phyloP scores from a whole-genome alignment of 352 stramenopile genomes.

The Phytophthora cryptogea region DNA sequence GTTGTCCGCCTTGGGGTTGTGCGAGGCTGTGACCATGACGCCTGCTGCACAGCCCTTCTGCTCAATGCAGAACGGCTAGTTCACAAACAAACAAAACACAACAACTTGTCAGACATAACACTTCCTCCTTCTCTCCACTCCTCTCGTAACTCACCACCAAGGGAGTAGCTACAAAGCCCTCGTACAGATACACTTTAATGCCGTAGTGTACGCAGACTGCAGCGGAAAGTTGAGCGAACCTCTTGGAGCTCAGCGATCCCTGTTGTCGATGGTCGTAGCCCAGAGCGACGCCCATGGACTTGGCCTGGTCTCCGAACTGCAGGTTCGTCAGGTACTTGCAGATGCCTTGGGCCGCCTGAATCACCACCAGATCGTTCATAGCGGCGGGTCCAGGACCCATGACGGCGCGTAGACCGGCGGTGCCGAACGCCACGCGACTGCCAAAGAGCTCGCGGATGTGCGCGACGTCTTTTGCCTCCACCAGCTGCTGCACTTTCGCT shows the following conservation, averaged over 20 bases:
- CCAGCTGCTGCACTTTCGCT: conserved; percentile 59
- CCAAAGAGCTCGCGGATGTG: conserved; percentile 76
- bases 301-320: conserved; percentile 72
- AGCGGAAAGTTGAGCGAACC: conserved; percentile 88
- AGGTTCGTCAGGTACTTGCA: conserved; percentile 85
- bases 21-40: conserved; percentile 96
- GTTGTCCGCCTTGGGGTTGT: conserved; percentile 98
- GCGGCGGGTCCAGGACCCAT: conserved; percentile 89
- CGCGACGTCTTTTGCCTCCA: conserved; percentile 54
- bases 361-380: conserved; percentile 94
- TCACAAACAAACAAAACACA: background rate
- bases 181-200: conserved; percentile 92
- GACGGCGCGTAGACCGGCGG: conserved; percentile 85
- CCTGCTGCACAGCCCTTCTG: conserved; percentile 81
- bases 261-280: conserved; percentile 91
- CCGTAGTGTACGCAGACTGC: conserved; percentile 79
- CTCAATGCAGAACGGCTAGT: conserved; percentile 74
- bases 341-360: conserved; percentile 92
- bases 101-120: background rate
- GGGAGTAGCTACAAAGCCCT: conserved; percentile 94
- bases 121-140: background rate
- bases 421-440: conserved; percentile 91
- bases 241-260: conserved; percentile 82
- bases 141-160: conserved; percentile 73
- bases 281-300: conserved; percentile 84